Evolutionary conservation across 2,329 filamentous ascomycete genomes (phyloP).

Genomic region (Aspergillus quadrilineatus): DNA sequence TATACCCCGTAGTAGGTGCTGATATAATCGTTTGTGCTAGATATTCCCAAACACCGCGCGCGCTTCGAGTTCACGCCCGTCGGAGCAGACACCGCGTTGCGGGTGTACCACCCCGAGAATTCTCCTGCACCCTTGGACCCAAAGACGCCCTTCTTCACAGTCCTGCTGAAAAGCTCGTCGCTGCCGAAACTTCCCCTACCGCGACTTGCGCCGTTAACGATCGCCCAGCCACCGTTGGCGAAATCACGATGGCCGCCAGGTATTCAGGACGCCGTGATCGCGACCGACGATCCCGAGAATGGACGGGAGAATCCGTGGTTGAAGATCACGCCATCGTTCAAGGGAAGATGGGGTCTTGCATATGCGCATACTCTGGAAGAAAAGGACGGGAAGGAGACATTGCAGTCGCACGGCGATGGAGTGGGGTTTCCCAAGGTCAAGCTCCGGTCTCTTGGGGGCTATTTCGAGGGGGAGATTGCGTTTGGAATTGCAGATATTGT

Average conservation of each 20-base stretch:
- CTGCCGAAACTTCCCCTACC: neutral
- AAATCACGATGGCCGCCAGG: neutral
- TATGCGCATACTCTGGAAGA: neutral
- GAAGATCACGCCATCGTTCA: neutral
- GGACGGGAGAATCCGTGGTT: conserved; percentile 5
- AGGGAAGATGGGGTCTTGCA: neutral
- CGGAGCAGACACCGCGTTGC: neutral
- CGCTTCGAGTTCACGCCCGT: conserved; percentile 2
- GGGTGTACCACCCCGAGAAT: neutral
- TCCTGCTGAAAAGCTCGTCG: neutral
- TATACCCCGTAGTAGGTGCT: no score
- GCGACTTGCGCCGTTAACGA: neutral
- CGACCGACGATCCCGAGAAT: conserved; percentile 3
- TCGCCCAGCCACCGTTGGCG: neutral
- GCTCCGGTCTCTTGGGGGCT: neutral
- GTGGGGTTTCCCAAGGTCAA: conserved; percentile 5
- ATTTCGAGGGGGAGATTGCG: neutral
- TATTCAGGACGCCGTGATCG: neutral
- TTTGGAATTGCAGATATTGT: conserved; percentile 2
- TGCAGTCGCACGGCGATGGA: conserved; percentile 4
- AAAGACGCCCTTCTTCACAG: conserved; percentile 1
- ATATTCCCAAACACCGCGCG: conserved; percentile 8
- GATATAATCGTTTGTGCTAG: neutral
- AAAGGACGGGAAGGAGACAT: neutral
- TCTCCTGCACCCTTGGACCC: neutral